These are phyloP conservation scores for Tephrocybe sp. DNA, from an alignment of 768 basidiomycete genomes.

Conservation along the genomic window DNA sequence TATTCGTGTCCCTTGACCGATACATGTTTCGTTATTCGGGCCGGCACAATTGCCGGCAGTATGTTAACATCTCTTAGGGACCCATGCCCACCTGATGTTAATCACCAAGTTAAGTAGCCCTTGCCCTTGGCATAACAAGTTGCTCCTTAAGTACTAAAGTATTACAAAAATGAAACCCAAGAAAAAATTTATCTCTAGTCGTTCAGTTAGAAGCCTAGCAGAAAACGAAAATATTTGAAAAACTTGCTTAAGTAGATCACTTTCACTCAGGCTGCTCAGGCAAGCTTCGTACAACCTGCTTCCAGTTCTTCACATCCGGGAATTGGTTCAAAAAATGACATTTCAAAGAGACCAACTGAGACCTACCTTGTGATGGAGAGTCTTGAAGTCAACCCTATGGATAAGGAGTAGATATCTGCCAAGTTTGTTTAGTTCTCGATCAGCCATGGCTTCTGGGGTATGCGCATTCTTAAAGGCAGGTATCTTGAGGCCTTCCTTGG, in stretches of 20 bases:
- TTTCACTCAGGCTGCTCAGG: conserved; percentile 21
- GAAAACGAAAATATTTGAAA: not conserved
- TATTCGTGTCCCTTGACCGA: no score
- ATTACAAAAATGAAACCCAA: no score
- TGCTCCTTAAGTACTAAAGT: no score
- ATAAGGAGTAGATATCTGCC: conserved; percentile 64
- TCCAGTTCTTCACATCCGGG: conserved; percentile 45
- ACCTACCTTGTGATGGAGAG: conserved; percentile 64
- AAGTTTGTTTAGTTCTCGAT: conserved; percentile 70
- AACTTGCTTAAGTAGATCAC: not conserved
- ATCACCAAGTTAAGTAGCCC: no score
- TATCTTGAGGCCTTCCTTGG: conserved; percentile 80
- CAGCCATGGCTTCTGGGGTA: conserved; percentile 56
- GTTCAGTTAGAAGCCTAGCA: no score
- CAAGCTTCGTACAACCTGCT: conserved; percentile 41
- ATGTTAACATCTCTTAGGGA: no score
- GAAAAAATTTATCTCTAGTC: no score
- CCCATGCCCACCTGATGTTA: no score
- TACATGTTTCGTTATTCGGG: no score
- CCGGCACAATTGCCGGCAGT: no score
- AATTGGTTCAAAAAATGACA: not conserved
- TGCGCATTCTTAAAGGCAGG: conserved; percentile 78
- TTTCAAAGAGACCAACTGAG: not conserved
- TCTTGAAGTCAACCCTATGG: conserved; percentile 56
- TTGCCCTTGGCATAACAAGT: no score